These are phyloP conservation scores for Blechomonas ayalai DNA, from an alignment of 208 protist species.

Conservation along the genomic window DNA sequence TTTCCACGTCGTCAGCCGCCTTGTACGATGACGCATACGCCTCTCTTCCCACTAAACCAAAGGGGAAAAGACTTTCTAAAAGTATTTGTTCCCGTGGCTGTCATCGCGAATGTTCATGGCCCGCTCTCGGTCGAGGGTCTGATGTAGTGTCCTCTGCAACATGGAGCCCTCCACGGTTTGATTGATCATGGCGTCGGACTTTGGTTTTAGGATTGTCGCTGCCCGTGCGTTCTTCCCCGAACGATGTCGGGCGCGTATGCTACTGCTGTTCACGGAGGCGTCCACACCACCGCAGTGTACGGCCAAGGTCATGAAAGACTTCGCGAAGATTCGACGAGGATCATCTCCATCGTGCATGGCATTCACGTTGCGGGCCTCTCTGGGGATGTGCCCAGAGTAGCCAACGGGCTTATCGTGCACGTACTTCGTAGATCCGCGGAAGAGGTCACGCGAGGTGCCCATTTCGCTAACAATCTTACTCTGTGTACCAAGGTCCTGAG, in stretches of 20 bases:
- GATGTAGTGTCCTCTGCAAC: conserved; percentile 36
- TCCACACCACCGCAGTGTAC: conserved; percentile 78
- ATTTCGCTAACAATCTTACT: conserved; percentile 66
- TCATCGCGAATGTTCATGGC: conserved; percentile 62
- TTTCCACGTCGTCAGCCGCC: no score
- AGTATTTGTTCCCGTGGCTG: conserved; percentile 21
- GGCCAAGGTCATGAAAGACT: conserved; percentile 86
- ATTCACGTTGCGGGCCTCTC: conserved; percentile 28
- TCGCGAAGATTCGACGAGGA: conserved; percentile 58
- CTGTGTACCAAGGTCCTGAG: conserved; percentile 40
- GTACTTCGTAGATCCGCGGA: conserved; percentile 64
- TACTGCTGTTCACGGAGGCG: conserved; percentile 23
- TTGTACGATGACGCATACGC: no score
- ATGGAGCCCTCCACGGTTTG: conserved; percentile 59
- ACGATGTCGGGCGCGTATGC: conserved; percentile 29
- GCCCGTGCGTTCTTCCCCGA: conserved; percentile 31
- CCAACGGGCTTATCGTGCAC: conserved; percentile 33
- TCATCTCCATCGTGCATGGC: conserved; percentile 48
- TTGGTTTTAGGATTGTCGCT: conserved; percentile 41
- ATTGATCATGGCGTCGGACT: conserved; percentile 31
- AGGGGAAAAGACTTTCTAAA: no score
- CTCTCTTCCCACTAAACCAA: background rate
- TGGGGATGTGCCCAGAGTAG: conserved; percentile 58
- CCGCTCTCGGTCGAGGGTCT: conserved; percentile 32
- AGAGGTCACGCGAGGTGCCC: conserved; percentile 56